Base-by-base conservation (phyloP, 2,329 filamentous ascomycete species). In the Aulographum hederae region DNA sequence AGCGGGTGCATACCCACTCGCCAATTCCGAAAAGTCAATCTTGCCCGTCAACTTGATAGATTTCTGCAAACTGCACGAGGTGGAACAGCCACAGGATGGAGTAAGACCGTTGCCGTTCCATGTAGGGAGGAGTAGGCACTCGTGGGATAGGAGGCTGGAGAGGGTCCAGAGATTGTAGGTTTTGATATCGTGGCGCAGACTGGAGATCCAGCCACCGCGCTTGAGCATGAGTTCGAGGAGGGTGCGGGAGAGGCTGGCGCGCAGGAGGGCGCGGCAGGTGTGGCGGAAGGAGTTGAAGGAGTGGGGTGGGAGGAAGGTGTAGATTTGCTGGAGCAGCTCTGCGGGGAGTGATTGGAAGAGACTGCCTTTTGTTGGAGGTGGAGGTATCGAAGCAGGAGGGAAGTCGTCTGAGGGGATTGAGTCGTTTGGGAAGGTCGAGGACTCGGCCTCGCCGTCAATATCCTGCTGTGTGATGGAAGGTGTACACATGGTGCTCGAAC, bases 231-330 rank as follows among this genome's bases (percentile, higher is more conserved):
- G 42, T 17, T 51, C 47, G 8, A 76, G 50, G 2, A 77, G 40
- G 2, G 42, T 48, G 26, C 50, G 47, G 31, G 71, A 53, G n/a
- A 76, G 46, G 31, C 69, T 67, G 15, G 60, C 61, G 23, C 60
- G 47, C 53, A 73, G 69, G 73, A 69, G 78, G 21, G 51, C 48
- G 28, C 63, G 61, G 42, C 70, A 78, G 13, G 63, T 63, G 38
- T 67, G 63, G 13, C 72, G 60, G 12, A 70, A 69, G 33, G 66
- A 57, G 41, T 78, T 65, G 45, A 74, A 77, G 40, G 65, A 59
- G 16, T 49, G 46, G 0, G 63, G 63, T 11, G 46, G 40, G 3
- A 67, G 46, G 39, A 57, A 51, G 4, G 37, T 39, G 36, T 58
- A 63, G 4, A 69, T 56, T 5, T 60, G 48, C 28, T 61, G 53